Conservation (phyloP, 139 green algal species). For the Pleodorina starrii region DNA sequence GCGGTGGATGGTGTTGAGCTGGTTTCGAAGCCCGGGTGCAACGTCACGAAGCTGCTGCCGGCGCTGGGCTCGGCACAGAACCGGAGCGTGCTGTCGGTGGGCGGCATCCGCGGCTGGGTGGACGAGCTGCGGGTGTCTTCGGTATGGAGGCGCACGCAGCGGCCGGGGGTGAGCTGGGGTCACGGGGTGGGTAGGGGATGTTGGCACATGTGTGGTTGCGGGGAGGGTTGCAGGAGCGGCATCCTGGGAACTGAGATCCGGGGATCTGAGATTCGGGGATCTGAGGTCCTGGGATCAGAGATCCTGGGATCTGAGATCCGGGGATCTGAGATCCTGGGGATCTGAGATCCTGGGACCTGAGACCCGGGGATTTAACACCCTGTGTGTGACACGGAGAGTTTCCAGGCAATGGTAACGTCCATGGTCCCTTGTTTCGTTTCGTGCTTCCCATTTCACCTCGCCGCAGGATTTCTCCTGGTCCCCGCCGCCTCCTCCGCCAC, state of each 20-base stretch:
- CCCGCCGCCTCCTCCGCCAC: background rate
- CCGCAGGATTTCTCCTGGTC: background rate
- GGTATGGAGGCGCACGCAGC: slow-evolving; percentile 9
- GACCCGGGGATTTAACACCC: no score
- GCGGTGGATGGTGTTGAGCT: slow-evolving; percentile 40
- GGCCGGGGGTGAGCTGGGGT: background rate
- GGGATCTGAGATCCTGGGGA: no score
- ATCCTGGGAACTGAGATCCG: no score
- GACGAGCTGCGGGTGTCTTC: slow-evolving; percentile 40
- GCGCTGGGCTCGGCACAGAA: background rate
- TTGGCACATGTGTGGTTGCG: background rate
- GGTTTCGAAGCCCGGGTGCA: slow-evolving; percentile 9
- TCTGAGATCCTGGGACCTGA: no score
- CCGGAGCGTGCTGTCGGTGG: background rate
- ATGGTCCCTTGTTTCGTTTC: background rate
- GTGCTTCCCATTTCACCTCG: no score
- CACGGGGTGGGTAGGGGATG: background rate
- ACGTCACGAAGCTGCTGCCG: slow-evolving; percentile 22
- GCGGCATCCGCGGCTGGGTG: slow-evolving; percentile 43
- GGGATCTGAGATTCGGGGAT: no score
- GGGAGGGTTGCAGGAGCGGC: background rate
- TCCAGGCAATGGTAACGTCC: no score
- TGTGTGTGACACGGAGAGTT: no score
- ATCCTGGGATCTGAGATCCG: no score
- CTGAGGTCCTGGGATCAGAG: no score